Evolutionary conservation across 371 early-diverging fungal species (phyloP).

Genomic region (Rhizopus delemar): DNA sequence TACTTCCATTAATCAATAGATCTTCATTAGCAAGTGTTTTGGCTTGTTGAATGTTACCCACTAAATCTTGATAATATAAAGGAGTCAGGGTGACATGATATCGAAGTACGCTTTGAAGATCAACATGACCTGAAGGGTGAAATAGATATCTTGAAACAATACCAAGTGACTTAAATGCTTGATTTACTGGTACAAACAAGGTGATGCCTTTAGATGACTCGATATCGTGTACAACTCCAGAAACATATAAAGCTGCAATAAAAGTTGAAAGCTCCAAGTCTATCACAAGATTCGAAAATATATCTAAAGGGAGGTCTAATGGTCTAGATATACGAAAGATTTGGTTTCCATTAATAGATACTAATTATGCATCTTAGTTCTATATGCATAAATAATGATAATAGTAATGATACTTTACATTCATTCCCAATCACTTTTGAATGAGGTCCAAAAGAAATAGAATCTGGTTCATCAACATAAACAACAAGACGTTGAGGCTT

Average conservation of each 20-base stretch:
- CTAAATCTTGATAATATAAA: slow-evolving; percentile 41
- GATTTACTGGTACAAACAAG: slow-evolving; percentile 47
- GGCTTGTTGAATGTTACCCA: neutral
- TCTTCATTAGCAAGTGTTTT: no score
- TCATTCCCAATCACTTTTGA: slow-evolving; percentile 28
- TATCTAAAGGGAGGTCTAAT: slow-evolving; percentile 34
- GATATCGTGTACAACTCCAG: slow-evolving; percentile 14
- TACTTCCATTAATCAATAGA: no score
- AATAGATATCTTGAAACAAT: slow-evolving; percentile 49
- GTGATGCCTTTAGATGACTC: slow-evolving; percentile 40
- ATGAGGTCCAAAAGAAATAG: slow-evolving; percentile 34
- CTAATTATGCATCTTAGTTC: neutral
- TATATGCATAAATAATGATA: no score
- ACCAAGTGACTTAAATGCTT: slow-evolving; percentile 46
- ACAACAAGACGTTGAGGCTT: slow-evolving; percentile 22
- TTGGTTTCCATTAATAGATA: slow-evolving; percentile 27
- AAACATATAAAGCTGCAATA: slow-evolving; percentile 42
- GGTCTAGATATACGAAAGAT: slow-evolving; percentile 43
- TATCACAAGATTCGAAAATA: slow-evolving; percentile 34
- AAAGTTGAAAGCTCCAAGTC: slow-evolving; percentile 47
- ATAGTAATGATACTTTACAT: slow-evolving; percentile 11
- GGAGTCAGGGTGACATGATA: slow-evolving; percentile 42
- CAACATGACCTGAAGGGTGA: slow-evolving; percentile 32
- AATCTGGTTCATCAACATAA: slow-evolving; percentile 8
- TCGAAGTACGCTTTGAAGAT: slow-evolving; percentile 43